Evolutionary conservation across 306 rosid species (phyloP).

Genomic region (Prunus mongolica): DNA sequence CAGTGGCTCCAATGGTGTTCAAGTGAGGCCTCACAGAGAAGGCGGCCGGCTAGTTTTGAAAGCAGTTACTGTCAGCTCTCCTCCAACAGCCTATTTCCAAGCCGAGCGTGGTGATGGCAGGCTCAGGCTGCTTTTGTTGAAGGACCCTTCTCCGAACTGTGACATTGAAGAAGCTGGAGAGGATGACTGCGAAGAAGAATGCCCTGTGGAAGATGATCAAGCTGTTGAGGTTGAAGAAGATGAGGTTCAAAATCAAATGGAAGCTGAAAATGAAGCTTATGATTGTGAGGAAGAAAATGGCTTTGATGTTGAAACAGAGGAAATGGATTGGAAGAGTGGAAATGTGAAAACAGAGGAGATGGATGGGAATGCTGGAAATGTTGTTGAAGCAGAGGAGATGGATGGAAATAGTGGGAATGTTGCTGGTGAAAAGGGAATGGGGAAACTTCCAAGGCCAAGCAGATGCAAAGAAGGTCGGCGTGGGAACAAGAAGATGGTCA

Average conservation of each 20-base stretch:
- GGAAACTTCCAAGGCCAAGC: conserved; percentile 37
- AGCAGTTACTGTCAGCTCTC: conserved; percentile 36
- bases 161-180: background rate
- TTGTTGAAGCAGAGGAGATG: conserved; percentile 19
- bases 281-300: background rate
- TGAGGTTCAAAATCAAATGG: background rate
- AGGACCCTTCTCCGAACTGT: background rate
- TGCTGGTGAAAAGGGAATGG: conserved; percentile 40
- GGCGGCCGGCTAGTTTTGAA: conserved; percentile 69
- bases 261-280: background rate
- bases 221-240: background rate
- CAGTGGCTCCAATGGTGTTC: conserved; percentile 41
- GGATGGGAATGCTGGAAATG: background rate
- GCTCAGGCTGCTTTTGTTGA: conserved; percentile 47
- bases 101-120: conserved; percentile 63
- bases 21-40: conserved; percentile 61
- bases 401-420: conserved; percentile 34
- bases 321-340: background rate
- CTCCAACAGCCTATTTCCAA: conserved; percentile 31
- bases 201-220: background rate
- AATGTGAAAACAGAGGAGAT: conserved; percentile 3
- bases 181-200: conserved; percentile 11
- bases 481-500: conserved; percentile 27
- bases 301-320: background rate
- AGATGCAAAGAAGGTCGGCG: conserved; percentile 65